phyloP scores from a whole-genome alignment of 78 protist genomes.

The slime mould (Dictyostelium discoideum) region dicty_2.7 NC_007088.5:7653001-7653500 shows the following conservation, averaged over 20 bases:
- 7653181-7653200: neutral
- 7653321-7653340: neutral
- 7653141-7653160: neutral
- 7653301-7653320: neutral
- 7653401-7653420: neutral
- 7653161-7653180: neutral
- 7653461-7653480: neutral
- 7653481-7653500: neutral
- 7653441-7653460: neutral
- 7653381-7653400: neutral
- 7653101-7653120: neutral
- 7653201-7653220: neutral
- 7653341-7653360: neutral
- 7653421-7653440: slow-evolving; percentile 17
- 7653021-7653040: neutral
- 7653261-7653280: neutral
- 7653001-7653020: neutral
- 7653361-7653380: neutral
- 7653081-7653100: neutral
- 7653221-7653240: neutral
- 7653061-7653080: neutral
- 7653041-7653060: neutral
- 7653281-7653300: neutral
- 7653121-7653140: neutral
- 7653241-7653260: too few relatives aligned